Percentiles rank a stretch among this genome's conserved stretches.
phyloP scores from a whole-genome alignment of 2,329 filamentous ascomycete genomes.

The Aciculosporium take region DNA sequence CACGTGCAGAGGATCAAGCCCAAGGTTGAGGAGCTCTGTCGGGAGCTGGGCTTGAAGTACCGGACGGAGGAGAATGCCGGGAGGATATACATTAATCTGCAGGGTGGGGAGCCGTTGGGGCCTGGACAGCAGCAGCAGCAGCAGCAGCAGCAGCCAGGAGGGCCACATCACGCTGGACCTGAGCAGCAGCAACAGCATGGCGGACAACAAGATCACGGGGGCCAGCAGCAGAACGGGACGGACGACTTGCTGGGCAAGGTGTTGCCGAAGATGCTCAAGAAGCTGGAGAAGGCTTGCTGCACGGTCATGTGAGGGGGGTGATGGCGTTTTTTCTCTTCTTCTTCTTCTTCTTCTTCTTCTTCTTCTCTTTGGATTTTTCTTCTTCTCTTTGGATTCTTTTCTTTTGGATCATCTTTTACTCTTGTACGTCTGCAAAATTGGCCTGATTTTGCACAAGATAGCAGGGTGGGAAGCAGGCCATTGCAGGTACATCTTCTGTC shows the following conservation, averaged over 20 bases:
- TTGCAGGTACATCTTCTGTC: too few relatives aligned
- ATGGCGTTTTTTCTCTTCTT: background rate
- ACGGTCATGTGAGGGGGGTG: slow-evolving; percentile 49
- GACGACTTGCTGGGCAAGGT: slow-evolving; percentile 47
- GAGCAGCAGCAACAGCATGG: slow-evolving; percentile 23
- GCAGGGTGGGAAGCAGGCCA: background rate
- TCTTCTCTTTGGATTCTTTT: background rate
- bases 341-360: background rate
- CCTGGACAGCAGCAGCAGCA: slow-evolving; percentile 13
- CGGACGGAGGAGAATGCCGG: slow-evolving; percentile 80
- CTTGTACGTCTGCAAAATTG: background rate
- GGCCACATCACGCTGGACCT: slow-evolving; percentile 15
- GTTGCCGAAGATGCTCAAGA: slow-evolving; percentile 45
- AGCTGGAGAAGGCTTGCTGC: slow-evolving; percentile 57
- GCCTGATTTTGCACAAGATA: background rate
- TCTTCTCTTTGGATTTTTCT: background rate
- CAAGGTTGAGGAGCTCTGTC: slow-evolving; percentile 77
- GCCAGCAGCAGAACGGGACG: slow-evolving; percentile 33
- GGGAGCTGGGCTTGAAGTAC: slow-evolving; percentile 69
- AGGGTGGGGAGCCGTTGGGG: slow-evolving; percentile 50
- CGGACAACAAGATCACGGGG: slow-evolving; percentile 24
- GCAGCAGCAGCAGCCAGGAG: background rate
- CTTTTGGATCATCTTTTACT: background rate
- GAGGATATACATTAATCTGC: slow-evolving; percentile 74
- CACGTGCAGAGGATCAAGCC: slow-evolving; percentile 93